These are phyloP conservation scores for Boletus insuetus DNA, from an alignment of 768 basidiomycete genomes.

Conservation along the genomic window DNA sequence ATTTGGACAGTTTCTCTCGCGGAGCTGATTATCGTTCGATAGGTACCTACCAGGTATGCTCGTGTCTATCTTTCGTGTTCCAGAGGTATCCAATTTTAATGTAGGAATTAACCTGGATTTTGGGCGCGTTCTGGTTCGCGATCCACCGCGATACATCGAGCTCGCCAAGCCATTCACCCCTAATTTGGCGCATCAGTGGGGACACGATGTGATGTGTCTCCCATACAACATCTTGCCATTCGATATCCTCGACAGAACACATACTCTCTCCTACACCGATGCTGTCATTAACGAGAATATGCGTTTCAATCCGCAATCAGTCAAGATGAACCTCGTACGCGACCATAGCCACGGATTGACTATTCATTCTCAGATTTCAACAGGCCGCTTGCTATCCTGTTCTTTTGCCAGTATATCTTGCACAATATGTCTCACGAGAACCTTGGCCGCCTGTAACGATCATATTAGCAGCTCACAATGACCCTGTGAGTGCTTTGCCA, in stretches of 20 bases:
- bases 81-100: neutral
- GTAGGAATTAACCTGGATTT: conserved; percentile 31
- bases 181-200: conserved; percentile 47
- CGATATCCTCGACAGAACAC: conserved; percentile 39
- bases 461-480: conserved; percentile 26
- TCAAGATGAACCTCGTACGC: conserved; percentile 47
- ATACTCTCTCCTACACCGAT: conserved; percentile 34
- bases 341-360: neutral
- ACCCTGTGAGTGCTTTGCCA: conserved; percentile 19
- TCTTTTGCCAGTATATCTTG: conserved; percentile 62
- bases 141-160: conserved; percentile 20
- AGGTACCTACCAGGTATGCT: conserved; percentile 32
- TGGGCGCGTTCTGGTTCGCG: conserved; percentile 41
- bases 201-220: conserved; percentile 49
- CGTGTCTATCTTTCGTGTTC: neutral
- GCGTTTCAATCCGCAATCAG: conserved; percentile 41
- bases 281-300: conserved; percentile 38
- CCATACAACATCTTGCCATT: conserved; percentile 58
- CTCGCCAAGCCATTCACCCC: conserved; percentile 47
- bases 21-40: conserved; percentile 11
- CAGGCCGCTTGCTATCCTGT: conserved; percentile 62
- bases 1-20: neutral
- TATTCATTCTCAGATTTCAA: conserved; percentile 4
- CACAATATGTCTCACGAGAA: conserved; percentile 41
- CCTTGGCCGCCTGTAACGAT: conserved; percentile 31